Conservation (phyloP, 805 yeast species). For the Teunomyces pallodes region DNA sequence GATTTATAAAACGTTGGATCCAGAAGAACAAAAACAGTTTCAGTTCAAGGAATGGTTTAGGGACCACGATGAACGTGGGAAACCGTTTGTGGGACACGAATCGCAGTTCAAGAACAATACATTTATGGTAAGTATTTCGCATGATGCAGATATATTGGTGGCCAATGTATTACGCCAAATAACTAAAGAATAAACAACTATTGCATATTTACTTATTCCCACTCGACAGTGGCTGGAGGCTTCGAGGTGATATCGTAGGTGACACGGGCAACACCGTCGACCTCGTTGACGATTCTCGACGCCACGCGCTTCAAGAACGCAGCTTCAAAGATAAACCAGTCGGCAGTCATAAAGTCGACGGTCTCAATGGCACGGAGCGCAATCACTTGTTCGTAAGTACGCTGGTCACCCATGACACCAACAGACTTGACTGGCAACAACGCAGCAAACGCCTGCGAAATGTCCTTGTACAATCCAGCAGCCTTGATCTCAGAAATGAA, state of each 20-base stretch:
- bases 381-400: constrained; percentile 98
- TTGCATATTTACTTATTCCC: constrained; percentile 63
- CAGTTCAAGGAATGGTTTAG: constrained; percentile 62
- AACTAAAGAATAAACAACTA: neutral
- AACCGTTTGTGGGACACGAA: constrained; percentile 42
- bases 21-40: constrained; percentile 49
- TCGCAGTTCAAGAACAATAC: constrained; percentile 36
- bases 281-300: constrained; percentile 96
- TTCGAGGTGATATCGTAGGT: constrained; percentile 98
- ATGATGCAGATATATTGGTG: constrained; percentile 59
- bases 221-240: constrained; percentile 99
- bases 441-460: constrained; percentile 97
- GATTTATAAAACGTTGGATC: constrained; percentile 56
- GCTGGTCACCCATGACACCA: constrained; percentile 99
- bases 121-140: constrained; percentile 57
- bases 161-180: constrained; percentile 53
- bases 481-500: constrained; percentile 93
- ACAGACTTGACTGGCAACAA: constrained; percentile 96
- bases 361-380: constrained; percentile 98
- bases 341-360: constrained; percentile 98
- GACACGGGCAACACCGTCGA: constrained; percentile 98
- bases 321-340: constrained; percentile 95
- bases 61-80: constrained; percentile 34
- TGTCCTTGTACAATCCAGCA: constrained; percentile 88
- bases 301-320: constrained; percentile 89